A percentile compares a stretch with the other conserved stretches of the same genome.
phyloP scores from a whole-genome alignment of 73 alveolate species.

The Paraurostyla sp. region DNA sequence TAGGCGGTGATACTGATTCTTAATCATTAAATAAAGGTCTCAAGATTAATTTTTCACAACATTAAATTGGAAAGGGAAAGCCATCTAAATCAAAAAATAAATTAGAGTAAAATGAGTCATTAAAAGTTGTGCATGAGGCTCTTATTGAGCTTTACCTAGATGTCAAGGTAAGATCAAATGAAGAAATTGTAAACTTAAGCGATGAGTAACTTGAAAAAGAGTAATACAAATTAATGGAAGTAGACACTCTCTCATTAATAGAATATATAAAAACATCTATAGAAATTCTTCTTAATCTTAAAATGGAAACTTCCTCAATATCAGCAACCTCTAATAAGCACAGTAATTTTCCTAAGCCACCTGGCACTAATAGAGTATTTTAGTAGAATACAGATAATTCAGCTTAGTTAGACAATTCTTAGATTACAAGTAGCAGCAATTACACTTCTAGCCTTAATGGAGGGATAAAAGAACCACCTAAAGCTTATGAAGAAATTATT shows the following conservation, averaged over 20 bases:
- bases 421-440: conserved; percentile 4
- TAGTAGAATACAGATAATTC: conserved; percentile 39
- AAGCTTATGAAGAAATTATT: conserved; percentile 50
- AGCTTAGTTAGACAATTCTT: conserved; percentile 6
- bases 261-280: conserved; percentile 56
- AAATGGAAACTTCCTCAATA: conserved; percentile 45
- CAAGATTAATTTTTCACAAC: no score
- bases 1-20: no score
- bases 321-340: neutral
- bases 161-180: conserved; percentile 49
- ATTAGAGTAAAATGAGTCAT: neutral
- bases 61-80: neutral
- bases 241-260: conserved; percentile 4
- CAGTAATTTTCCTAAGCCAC: no score
- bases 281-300: conserved; percentile 50
- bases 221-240: neutral
- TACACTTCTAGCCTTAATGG: conserved; percentile 15
- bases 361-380: neutral
- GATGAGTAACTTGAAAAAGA: conserved; percentile 49
- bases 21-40: no score
- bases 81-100: neutral
- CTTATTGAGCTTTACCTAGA: conserved; percentile 36
- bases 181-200: conserved; percentile 50
- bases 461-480: conserved; percentile 11
- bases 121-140: neutral